phyloP scores from a whole-genome alignment of 2,329 filamentous ascomycete species.

The Dissoconium aciculare region DNA sequence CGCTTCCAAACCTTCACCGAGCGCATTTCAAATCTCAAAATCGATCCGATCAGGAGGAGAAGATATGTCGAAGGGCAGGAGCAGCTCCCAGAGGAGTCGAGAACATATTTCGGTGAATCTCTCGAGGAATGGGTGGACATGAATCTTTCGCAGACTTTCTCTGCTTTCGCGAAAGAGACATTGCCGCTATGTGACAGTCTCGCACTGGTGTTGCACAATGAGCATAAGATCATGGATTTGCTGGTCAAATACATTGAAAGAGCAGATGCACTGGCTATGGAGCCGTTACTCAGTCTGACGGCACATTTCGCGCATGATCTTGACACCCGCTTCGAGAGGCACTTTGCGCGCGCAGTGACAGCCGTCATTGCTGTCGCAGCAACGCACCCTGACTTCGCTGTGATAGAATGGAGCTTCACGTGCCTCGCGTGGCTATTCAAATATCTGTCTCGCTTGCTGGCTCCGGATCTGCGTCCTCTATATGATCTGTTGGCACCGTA shows the following conservation, averaged over 20 bases:
- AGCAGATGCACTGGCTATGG: conserved; percentile 64
- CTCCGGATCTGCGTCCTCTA: conserved; percentile 71
- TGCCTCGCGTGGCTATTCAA: conserved; percentile 94
- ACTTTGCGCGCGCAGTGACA: conserved; percentile 62
- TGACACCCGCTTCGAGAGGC: conserved; percentile 71
- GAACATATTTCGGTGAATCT: conserved; percentile 71
- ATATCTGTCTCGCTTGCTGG: conserved; percentile 75
- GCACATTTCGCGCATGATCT: conserved; percentile 92
- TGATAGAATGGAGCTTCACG: conserved; percentile 96
- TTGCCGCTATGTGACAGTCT: conserved; percentile 73
- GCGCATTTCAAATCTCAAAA: conserved; percentile 79
- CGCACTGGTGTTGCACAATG: conserved; percentile 80
- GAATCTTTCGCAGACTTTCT: conserved; percentile 73
- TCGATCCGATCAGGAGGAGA: conserved; percentile 84
- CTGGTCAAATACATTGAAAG: conserved; percentile 62
- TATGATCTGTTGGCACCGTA: conserved; percentile 72
- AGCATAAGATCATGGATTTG: conserved; percentile 66
- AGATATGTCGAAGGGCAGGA: conserved; percentile 46
- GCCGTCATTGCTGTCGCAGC: conserved; percentile 66
- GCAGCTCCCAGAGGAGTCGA: conserved; percentile 65
- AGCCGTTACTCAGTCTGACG: conserved; percentile 75
- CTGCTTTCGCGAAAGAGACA: conserved; percentile 59
- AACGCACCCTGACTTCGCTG: conserved; percentile 55
- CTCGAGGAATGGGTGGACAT: conserved; percentile 82
- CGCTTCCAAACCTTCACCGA: conserved; percentile 82